Conservation (phyloP, 2,329 filamentous ascomycete genomes). For the Talaromyces islandicus region DNA sequence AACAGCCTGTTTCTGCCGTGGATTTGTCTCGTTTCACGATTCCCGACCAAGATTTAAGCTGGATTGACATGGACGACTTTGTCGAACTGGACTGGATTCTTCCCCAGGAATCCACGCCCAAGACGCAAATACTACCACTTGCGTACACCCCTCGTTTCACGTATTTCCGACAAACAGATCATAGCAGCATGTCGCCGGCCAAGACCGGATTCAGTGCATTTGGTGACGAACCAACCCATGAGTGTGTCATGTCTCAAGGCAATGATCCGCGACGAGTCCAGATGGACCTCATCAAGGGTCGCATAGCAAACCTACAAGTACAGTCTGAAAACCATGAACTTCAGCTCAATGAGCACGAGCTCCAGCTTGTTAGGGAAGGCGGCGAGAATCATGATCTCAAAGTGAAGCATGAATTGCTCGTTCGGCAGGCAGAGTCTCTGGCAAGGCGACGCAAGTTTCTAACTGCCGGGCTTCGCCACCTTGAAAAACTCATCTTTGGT, state of each 20-base stretch:
- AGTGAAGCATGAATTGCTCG: slow-evolving; percentile 44
- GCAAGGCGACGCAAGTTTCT: slow-evolving; percentile 55
- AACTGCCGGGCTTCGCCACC: slow-evolving; percentile 50
- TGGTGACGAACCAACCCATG: slow-evolving; percentile 86
- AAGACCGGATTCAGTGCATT: slow-evolving; percentile 80
- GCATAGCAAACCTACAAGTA: slow-evolving; percentile 68
- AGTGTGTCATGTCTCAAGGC: slow-evolving; percentile 88
- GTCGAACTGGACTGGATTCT: slow-evolving; percentile 96
- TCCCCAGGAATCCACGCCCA: slow-evolving; percentile 80
- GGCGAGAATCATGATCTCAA: slow-evolving; percentile 41
- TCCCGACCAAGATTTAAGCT: slow-evolving; percentile 87
- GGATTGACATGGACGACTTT: slow-evolving; percentile 99
- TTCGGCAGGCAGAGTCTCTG: slow-evolving; percentile 52
- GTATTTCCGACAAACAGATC: slow-evolving; percentile 95
- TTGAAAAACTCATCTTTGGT: slow-evolving; percentile 44
- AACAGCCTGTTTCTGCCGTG: slow-evolving; percentile 46
- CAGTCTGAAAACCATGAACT: slow-evolving; percentile 72
- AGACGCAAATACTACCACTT: slow-evolving; percentile 89
- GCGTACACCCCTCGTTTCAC: slow-evolving; percentile 92
- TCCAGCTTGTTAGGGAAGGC: slow-evolving; percentile 52
- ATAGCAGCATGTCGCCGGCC: slow-evolving; percentile 68
- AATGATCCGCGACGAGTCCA: slow-evolving; percentile 88
- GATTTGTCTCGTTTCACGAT: slow-evolving; percentile 87
- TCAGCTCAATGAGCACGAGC: slow-evolving; percentile 68
- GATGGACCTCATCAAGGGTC: slow-evolving; percentile 72